These are phyloP conservation scores for Huiozyma sinensis DNA, from an alignment of 805 yeast species.

Conservation along the genomic window DNA sequence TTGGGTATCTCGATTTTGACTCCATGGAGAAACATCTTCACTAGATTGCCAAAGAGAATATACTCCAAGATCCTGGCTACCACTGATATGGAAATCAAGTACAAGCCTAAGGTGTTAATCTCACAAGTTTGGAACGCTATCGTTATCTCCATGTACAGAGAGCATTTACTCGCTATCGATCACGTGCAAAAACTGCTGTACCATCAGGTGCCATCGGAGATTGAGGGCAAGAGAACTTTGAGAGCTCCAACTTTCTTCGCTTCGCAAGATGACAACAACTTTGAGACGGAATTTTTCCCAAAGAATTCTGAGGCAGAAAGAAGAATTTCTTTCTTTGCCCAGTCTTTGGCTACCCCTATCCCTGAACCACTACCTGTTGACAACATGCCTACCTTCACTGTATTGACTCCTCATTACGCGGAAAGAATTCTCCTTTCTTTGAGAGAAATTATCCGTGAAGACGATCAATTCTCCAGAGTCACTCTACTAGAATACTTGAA, in stretches of 20 bases:
- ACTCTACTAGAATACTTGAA: slow-evolving; percentile 89
- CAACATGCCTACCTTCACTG: slow-evolving; percentile 99
- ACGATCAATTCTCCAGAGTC: slow-evolving; percentile 91
- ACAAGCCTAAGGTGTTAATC: slow-evolving; percentile 95
- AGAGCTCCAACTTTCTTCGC: slow-evolving; percentile 99
- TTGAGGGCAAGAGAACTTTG: slow-evolving; percentile 95
- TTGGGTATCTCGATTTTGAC: slow-evolving; percentile 97
- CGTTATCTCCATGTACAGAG: slow-evolving; percentile 99
- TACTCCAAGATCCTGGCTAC: slow-evolving; percentile 97
- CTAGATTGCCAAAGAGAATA: slow-evolving; percentile 96
- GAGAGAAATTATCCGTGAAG: slow-evolving; percentile 93
- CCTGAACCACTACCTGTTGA: slow-evolving; percentile 99
- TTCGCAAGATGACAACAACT: slow-evolving; percentile 89
- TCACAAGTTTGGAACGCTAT: slow-evolving; percentile 99
- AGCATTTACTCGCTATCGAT: slow-evolving; percentile 93
- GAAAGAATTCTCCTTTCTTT: slow-evolving; percentile 90
- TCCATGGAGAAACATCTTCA: slow-evolving; percentile 98
- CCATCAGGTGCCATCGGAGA: slow-evolving; percentile 97
- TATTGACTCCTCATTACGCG: slow-evolving; percentile 88
- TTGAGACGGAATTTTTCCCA: slow-evolving; percentile 96
- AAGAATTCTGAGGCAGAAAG: slow-evolving; percentile 97
- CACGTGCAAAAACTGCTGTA: slow-evolving; percentile 95
- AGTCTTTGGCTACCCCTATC: slow-evolving; percentile 95
- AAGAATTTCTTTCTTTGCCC: slow-evolving; percentile 98
- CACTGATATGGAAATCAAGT: slow-evolving; percentile 97